A percentile compares a stretch with the other conserved stretches of the same genome.
phyloP scores from a whole-genome alignment of 2,329 filamentous ascomycete genomes.

The Madurella mycetomatis region DNA sequence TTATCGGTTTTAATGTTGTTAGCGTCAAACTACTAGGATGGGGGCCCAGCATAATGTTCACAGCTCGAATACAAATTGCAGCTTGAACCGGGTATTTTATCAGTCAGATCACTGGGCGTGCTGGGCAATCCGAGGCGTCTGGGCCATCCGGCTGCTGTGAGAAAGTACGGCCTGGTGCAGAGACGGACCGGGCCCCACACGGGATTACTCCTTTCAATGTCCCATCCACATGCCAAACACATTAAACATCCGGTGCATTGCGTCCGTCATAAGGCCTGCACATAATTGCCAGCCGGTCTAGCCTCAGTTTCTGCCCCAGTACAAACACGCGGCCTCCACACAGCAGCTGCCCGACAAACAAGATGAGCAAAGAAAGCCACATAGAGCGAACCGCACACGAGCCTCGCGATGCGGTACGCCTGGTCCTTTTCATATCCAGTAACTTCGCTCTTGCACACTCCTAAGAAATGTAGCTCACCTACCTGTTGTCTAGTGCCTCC shows the following conservation, averaged over 20 bases:
- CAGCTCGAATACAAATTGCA: too few species aligned
- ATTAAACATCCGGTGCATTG: too few species aligned
- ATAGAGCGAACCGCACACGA: constrained; percentile 69
- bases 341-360: neutral
- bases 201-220: neutral
- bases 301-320: neutral
- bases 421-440: neutral
- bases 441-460: neutral
- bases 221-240: neutral
- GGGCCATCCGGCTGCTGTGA: too few species aligned
- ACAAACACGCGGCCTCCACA: neutral
- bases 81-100: too few species aligned
- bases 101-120: too few species aligned
- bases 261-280: too few species aligned
- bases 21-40: too few species aligned
- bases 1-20: too few species aligned
- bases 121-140: too few species aligned
- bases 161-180: too few species aligned
- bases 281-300: too few species aligned
- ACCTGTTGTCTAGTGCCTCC: constrained; percentile 41
- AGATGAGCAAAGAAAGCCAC: constrained; percentile 44
- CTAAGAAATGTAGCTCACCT: neutral
- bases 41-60: too few species aligned
- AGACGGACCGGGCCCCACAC: neutral
- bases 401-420: constrained; percentile 58